These are phyloP conservation scores for Fusarium irregulare DNA, from an alignment of 2,329 filamentous ascomycete genomes.

Conservation along the genomic window DNA sequence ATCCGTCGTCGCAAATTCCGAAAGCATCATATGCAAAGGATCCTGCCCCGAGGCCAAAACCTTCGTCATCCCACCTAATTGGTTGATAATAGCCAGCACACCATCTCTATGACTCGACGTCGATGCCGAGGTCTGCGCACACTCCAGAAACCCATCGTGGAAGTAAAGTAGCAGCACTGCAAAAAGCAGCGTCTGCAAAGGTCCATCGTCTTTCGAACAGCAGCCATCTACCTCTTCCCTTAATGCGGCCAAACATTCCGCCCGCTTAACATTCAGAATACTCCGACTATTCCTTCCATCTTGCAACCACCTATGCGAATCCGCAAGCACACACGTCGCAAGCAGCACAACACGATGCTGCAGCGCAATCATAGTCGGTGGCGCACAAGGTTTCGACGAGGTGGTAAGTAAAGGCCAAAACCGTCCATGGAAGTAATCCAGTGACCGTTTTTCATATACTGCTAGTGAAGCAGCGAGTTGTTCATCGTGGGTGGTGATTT, in stretches of 20 bases:
- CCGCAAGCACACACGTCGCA: slow-evolving; percentile 49
- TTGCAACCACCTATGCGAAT: slow-evolving; percentile 49
- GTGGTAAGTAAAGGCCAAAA: slow-evolving; percentile 51
- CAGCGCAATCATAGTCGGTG: slow-evolving; percentile 47
- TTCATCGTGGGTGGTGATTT: slow-evolving; percentile 44
- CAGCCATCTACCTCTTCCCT: slow-evolving; percentile 50
- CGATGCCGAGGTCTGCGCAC: slow-evolving; percentile 47
- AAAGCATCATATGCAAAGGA: slow-evolving; percentile 54
- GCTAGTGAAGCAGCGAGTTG: slow-evolving; percentile 43
- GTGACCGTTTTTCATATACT: slow-evolving; percentile 46
- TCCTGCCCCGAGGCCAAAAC: slow-evolving; percentile 45
- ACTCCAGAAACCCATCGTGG: slow-evolving; percentile 54
- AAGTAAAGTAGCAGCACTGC: slow-evolving; percentile 58
- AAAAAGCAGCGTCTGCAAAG: slow-evolving; percentile 50
- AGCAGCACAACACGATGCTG: slow-evolving; percentile 50
- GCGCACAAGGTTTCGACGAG: slow-evolving; percentile 45
- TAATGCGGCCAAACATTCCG: slow-evolving; percentile 49
- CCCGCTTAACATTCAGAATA: slow-evolving; percentile 42
- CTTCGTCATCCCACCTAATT: slow-evolving; percentile 45
- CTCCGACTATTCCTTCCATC: slow-evolving; percentile 47
- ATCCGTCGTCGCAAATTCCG: slow-evolving; percentile 58
- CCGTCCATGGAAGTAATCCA: slow-evolving; percentile 51
- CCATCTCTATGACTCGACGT: slow-evolving; percentile 52
- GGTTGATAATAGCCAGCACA: slow-evolving; percentile 51
- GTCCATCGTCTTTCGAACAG: slow-evolving; percentile 48